Evolutionary conservation across 1,139 yeast genomes (phyloP), one percentile per base, ranked within the genome.

Genomic region (Magnusiomyces ingens): DNA sequence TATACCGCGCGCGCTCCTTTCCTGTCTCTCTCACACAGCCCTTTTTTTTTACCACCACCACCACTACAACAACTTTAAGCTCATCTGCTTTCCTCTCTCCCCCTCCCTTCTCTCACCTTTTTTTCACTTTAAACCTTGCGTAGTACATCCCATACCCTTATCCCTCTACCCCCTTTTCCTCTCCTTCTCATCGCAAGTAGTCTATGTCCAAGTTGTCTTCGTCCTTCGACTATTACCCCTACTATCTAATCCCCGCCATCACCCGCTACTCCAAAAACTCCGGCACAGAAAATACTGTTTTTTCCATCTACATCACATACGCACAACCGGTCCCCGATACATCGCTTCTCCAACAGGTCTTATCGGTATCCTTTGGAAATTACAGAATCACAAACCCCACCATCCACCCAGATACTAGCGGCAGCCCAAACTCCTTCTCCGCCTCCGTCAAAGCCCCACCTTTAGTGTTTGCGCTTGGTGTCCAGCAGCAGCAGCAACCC

Each of bases 311-410:
- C 45, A 43, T 51, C 32, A 35, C 51, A 19, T 50, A 51, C 29
- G 43, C 26, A 12, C 55, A 56, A 15, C 50, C 54, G 26, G 56
- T 51, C 18, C 52, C 48, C 15, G 37, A 48, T 11, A 21, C 41
- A 10, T 43, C 48, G 2, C 32, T 54, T 19, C 48, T 50, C 22
- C 54, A 51, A 10, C 42, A 52, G 29, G 53, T 50, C 42, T 55
- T 58, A 48, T 35, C 54, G 37, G 52, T 60, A n/a, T 52, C 55
- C 17, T 56, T 60, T 51, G 61, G 62, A n/a, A 42, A 48, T 38
- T 54, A 54, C 47, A 50, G 58, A n/a, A 49, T 43, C 22, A n/a
- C 53, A 11, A 44, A 40, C 17, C 54, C 55, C 15, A 44, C 50
- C 22, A 38, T 51, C 37, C 49, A 51, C 6, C 22, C 38, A 18